phyloP scores from a whole-genome alignment of 192 early-diverging fungal genomes.

The Coemansia sp. region DNA sequence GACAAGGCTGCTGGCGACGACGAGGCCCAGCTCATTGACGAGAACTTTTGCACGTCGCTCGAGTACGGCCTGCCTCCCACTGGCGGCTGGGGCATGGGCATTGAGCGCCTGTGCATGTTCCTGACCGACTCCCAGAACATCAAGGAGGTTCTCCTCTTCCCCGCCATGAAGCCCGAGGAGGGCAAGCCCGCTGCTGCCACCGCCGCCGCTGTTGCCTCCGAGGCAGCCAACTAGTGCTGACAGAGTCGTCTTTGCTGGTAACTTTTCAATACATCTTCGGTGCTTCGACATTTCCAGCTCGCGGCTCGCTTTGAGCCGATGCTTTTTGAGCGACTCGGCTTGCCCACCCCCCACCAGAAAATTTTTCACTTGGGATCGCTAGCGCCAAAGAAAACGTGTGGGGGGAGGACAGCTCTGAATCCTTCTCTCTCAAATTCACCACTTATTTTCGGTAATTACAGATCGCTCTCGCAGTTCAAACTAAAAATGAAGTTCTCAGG shows the following conservation, averaged over 20 bases:
- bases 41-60: constrained; percentile 93
- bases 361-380: constrained; percentile 1
- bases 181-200: constrained; percentile 2
- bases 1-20: constrained; percentile 99
- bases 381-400: neutral
- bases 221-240: neutral
- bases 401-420: constrained; percentile 2
- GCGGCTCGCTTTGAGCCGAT: neutral
- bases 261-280: no score
- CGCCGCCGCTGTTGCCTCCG: neutral
- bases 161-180: constrained; percentile 70
- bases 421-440: constrained; percentile 32
- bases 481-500: constrained; percentile 53
- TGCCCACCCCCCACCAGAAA: neutral
- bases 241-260: neutral
- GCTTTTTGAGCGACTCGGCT: neutral
- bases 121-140: constrained; percentile 98
- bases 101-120: constrained; percentile 98
- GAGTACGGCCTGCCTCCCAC: constrained; percentile 99
- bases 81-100: constrained; percentile 90
- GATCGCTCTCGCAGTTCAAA: constrained; percentile 15
- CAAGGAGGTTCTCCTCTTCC: constrained; percentile 84
- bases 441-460: constrained; percentile 25
- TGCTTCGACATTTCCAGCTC: neutral
- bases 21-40: constrained; percentile 97